Base-by-base conservation (phyloP, 805 yeast species). In the Zygosaccharomyces siamensis region DNA sequence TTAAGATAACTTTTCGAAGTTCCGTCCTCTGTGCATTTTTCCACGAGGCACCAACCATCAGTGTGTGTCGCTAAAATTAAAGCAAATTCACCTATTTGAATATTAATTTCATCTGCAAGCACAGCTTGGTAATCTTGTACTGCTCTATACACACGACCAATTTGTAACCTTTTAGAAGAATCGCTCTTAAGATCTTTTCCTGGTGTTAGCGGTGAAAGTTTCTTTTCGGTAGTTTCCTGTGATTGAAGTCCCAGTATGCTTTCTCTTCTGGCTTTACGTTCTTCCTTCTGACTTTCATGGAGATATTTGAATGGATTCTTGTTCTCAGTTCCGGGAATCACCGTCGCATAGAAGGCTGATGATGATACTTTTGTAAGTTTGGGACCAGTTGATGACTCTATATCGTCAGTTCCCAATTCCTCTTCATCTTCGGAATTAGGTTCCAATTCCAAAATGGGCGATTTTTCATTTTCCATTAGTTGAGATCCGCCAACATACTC, bases 11-110 rank as follows among this genome's bases (percentile, higher is more conserved):
- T 39, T 24, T 48, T 21, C 32, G 47, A 3, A 5, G 51, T 44
- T 0, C 71, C 73, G 18, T 51, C 48, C 11, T 16, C 18, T 12
- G 55, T 50, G 46, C 69, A 66, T 44, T 66, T 71, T 45, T 72
- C 75, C 2, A 64, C 73, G 10, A 72, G 53, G 48, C 74, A 72
- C 76, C 76, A 72, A 3, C 75, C 75, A 53, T 72, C 76, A 1
- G 73, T 68, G 55, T 72, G 76, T 14, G 65, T 63, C 1, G 74
- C 72, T 6, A 72, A 48, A 1, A 72, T 56, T 50, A 59, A 61
- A 7, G 68, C 66, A 46, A 36, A 56, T 28, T 71, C 75, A 2
- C 72, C 73, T 2, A 40, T 37, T 1, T 35, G 6, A 5, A 72
- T 55, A 11, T 52, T 48, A 8, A 72, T 59, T 46, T 72, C 76